Percentiles rank a stretch among this genome's conserved stretches.
These are phyloP conservation scores for Brassica balearica DNA, from an alignment of 441 rosid species.

Conservation along the genomic window DNA sequence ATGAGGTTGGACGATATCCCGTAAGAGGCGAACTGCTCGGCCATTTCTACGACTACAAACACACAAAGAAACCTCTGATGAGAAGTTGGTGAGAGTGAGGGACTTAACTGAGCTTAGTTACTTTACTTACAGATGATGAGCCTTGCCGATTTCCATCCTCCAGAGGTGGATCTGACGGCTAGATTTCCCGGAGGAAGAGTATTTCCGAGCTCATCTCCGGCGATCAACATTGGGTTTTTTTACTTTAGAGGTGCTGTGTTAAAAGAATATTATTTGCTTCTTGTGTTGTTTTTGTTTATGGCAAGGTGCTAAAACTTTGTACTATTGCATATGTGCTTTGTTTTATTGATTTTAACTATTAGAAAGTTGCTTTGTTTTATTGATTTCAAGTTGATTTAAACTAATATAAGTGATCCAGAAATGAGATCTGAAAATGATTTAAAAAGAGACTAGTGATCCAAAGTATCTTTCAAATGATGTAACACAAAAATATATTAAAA, in stretches of 20 bases:
- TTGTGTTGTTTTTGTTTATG: background rate
- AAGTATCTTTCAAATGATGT: constrained; percentile 5
- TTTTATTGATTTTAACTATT: background rate
- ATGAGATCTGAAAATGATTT: background rate
- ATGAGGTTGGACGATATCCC: constrained; percentile 5
- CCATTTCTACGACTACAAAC: constrained; percentile 2
- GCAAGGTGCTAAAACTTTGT: background rate
- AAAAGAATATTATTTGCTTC: background rate
- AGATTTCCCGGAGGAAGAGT: background rate
- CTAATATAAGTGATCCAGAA: background rate
- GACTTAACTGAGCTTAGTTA: background rate
- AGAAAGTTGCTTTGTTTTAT: background rate
- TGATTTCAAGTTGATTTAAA: background rate
- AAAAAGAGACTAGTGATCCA: background rate
- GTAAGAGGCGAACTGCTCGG: background rate
- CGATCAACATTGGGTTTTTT: background rate
- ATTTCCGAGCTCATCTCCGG: constrained; percentile 25
- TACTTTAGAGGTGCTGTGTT: background rate
- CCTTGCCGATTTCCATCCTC: constrained; percentile 62
- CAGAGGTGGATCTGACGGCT: background rate
- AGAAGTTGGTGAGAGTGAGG: background rate
- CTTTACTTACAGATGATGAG: constrained; percentile 49
- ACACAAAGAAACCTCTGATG: constrained; percentile 3
- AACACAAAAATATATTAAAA: background rate
- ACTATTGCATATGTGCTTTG: background rate